phyloP scores from a whole-genome alignment of 495 filamentous ascomycete genomes.

The Trichocladium antarcticum region DNA sequence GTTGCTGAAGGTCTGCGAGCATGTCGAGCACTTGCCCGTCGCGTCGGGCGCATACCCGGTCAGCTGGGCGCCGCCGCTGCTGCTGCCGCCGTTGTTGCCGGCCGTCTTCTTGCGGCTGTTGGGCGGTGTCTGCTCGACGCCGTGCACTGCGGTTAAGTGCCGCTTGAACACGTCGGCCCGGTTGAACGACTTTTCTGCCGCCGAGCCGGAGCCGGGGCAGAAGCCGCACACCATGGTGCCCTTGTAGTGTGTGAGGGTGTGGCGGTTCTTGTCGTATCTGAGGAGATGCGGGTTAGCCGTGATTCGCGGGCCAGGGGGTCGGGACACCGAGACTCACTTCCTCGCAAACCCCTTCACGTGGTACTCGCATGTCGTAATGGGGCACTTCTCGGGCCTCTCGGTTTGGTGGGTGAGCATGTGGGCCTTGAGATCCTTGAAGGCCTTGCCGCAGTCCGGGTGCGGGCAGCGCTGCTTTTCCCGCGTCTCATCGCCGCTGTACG shows the following conservation, averaged over 20 bases:
- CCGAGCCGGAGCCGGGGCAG: slow-evolving; percentile 84
- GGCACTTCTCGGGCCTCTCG: slow-evolving; percentile 93
- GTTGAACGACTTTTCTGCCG: slow-evolving; percentile 97
- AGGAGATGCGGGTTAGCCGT: background rate
- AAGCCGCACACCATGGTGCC: slow-evolving; percentile 99
- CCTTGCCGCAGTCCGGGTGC: slow-evolving; percentile 70
- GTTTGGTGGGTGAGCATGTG: slow-evolving; percentile 95
- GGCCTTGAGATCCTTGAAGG: slow-evolving; percentile 88
- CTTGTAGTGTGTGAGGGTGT: slow-evolving; percentile 97
- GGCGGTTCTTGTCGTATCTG: slow-evolving; percentile 88
- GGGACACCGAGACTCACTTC: slow-evolving; percentile 37
- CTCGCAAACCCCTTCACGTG: slow-evolving; percentile 91
- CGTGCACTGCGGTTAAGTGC: slow-evolving; percentile 87
- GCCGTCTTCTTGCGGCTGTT: slow-evolving; percentile 81
- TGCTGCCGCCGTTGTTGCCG: slow-evolving; percentile 12
- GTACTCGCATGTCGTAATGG: slow-evolving; percentile 89
- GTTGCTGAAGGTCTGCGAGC: slow-evolving; percentile 78
- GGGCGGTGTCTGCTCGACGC: slow-evolving; percentile 90
- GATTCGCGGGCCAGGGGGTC: background rate
- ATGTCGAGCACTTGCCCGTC: slow-evolving; percentile 94
- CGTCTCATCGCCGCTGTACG: slow-evolving; percentile 46
- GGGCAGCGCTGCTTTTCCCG: slow-evolving; percentile 69
- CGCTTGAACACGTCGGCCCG: slow-evolving; percentile 98
- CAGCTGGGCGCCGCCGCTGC: slow-evolving; percentile 43
- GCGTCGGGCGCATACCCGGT: slow-evolving; percentile 58